These are phyloP conservation scores for Malbranchea cinnamomea DNA, from an alignment of 2,329 filamentous ascomycete species.

Conservation along the genomic window DNA sequence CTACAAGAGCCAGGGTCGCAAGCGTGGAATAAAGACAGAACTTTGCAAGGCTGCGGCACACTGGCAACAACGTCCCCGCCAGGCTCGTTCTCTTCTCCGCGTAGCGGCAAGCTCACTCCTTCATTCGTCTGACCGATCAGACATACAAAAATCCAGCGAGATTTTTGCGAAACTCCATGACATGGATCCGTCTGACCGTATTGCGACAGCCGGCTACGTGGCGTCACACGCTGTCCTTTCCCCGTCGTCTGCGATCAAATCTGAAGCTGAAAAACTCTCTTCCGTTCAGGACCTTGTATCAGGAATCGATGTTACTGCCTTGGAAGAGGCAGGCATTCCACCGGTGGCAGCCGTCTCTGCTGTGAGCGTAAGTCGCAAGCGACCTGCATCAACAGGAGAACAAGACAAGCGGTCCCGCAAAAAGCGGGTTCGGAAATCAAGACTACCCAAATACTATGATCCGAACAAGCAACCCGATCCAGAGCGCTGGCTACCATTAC, in stretches of 20 bases:
- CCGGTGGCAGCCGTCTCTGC: slow-evolving; percentile 17
- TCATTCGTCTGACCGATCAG: slow-evolving; percentile 53
- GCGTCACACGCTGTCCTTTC: slow-evolving; percentile 54
- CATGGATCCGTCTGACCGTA: slow-evolving; percentile 48
- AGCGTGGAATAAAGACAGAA: slow-evolving; percentile 54
- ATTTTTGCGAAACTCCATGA: slow-evolving; percentile 61
- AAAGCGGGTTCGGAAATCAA: slow-evolving; percentile 31
- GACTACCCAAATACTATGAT: slow-evolving; percentile 40
- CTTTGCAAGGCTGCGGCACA: slow-evolving; percentile 65
- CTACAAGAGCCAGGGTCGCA: slow-evolving; percentile 61
- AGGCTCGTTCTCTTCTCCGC: slow-evolving; percentile 51
- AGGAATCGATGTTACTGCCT: slow-evolving; percentile 27
- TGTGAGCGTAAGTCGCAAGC: slow-evolving; percentile 21
- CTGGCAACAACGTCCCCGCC: slow-evolving; percentile 54
- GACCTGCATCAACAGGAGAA: slow-evolving; percentile 16
- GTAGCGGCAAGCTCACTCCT: slow-evolving; percentile 75
- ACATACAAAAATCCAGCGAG: slow-evolving; percentile 56
- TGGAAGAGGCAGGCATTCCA: slow-evolving; percentile 30
- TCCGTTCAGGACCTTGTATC: slow-evolving; percentile 27
- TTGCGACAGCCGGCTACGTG: slow-evolving; percentile 68
- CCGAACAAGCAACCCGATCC: slow-evolving; percentile 69
- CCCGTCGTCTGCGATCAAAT: slow-evolving; percentile 20
- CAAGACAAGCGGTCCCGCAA: slow-evolving; percentile 18
- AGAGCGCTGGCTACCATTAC: slow-evolving; percentile 83
- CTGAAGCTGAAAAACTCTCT: slow-evolving; percentile 25